Evolutionary conservation across 345 rosid genomes (phyloP).

Genomic region (Heritiera fomes): DNA sequence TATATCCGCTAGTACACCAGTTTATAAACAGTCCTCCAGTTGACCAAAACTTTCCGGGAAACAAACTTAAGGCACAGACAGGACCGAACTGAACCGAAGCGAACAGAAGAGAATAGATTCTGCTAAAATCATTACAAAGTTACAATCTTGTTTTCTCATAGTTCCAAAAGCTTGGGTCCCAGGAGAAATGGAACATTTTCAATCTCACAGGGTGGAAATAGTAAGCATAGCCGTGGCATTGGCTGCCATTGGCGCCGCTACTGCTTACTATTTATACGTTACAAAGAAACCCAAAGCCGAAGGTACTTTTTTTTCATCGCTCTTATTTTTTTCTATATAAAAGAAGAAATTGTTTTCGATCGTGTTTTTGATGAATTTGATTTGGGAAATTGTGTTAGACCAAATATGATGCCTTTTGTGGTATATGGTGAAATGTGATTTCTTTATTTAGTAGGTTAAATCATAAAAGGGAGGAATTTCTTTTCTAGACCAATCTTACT

Average conservation of each 20-base stretch:
- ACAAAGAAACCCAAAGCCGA: conserved; percentile 42
- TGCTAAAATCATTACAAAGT: not conserved
- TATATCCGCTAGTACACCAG: not conserved
- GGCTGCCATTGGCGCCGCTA: conserved; percentile 52
- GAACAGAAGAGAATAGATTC: not conserved
- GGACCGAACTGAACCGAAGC: too few relatives aligned
- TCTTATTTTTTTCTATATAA: too few relatives aligned
- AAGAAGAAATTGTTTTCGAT: not conserved
- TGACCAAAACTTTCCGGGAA: not conserved
- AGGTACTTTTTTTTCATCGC: not conserved
- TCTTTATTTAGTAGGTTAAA: not conserved
- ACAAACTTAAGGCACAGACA: too few relatives aligned
- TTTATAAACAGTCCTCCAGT: not conserved
- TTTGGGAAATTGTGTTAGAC: not conserved
- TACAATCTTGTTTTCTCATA: not conserved
- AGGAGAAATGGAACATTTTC: conserved; percentile 36
- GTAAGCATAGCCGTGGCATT: conserved; percentile 55
- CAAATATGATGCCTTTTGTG: not conserved
- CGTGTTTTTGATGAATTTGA: not conserved
- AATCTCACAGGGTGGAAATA: conserved; percentile 46
- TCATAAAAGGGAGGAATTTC: not conserved
- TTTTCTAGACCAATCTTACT: not conserved
- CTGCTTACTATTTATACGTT: conserved; percentile 63
- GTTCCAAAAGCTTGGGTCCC: not conserved
- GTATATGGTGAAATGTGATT: not conserved